Evolutionary conservation across 2,329 filamentous ascomycete species (phyloP).

Genomic region (Penicillium sp.): DNA sequence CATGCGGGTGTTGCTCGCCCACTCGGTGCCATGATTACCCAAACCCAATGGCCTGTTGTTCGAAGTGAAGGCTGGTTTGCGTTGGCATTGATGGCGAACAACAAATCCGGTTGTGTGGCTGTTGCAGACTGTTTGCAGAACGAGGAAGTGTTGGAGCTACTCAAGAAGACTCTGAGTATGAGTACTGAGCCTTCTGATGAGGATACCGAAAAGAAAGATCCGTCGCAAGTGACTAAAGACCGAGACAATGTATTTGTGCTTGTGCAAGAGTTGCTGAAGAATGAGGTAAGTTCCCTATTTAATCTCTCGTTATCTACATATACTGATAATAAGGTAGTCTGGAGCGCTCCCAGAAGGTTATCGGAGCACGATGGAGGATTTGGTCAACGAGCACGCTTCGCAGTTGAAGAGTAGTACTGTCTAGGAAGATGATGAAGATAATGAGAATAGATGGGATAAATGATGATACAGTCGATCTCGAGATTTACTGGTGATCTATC

Average conservation of each 20-base stretch:
- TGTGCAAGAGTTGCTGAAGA: slow-evolving; percentile 39
- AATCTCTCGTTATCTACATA: not conserved
- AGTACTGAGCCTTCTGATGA: slow-evolving; percentile 16
- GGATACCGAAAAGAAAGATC: slow-evolving; percentile 23
- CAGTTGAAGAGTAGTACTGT: not conserved
- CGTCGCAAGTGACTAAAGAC: slow-evolving; percentile 36
- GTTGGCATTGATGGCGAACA: slow-evolving; percentile 47
- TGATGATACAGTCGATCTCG: not conserved
- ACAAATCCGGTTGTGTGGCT: slow-evolving; percentile 30
- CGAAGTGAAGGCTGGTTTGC: slow-evolving; percentile 52
- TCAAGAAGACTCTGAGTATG: slow-evolving; percentile 36
- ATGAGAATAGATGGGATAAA: not conserved
- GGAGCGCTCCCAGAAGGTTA: slow-evolving; percentile 27
- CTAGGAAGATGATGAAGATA: not conserved
- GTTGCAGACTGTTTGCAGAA: slow-evolving; percentile 38
- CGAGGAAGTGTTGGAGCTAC: slow-evolving; percentile 33
- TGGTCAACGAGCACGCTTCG: not conserved
- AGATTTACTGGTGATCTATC: not conserved
- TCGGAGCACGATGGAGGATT: slow-evolving; percentile 27
- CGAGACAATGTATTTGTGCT: slow-evolving; percentile 44
- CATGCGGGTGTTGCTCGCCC: slow-evolving; percentile 40
- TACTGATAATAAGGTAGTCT: slow-evolving; percentile 23
- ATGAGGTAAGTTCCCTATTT: slow-evolving; percentile 33
- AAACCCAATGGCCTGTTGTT: slow-evolving; percentile 50
- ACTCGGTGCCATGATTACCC: slow-evolving; percentile 45